Evolutionary conservation across 441 rosid species (phyloP), one percentile per base, ranked within the genome.

Genomic region (Populus trichocarpa): DNA sequence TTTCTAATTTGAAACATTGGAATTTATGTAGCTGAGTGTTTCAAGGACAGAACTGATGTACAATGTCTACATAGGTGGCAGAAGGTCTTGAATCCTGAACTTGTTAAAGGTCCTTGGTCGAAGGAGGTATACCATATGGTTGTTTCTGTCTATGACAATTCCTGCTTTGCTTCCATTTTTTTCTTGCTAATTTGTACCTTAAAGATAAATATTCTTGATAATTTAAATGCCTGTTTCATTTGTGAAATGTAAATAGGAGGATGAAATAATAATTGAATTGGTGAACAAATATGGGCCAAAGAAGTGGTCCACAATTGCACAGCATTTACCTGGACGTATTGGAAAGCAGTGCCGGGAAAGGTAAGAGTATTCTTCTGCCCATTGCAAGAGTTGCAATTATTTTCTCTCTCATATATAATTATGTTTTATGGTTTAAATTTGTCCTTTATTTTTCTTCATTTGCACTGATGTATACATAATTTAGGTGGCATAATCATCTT

Each of bases 51-150:
- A 78, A 96, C 99, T 57, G 99, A 96, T 86, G 99, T 96, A 73
- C 99, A 96, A 81, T 96, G 99, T 89, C 90, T 96, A 50, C 99
- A 96, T 87, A 90, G 99, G 85, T 96, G 99, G 99, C 99, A 96
- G 89, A 96, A 96, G 88, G 99, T 96, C 82, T 88, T 96, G 83
- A 92, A 94, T 84, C 99, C 99, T 46, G 99, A 96, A 80, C 96
- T 96, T 75, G 95, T 96, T 67, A 94, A 96, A 91, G 99, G 98
- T 23, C 99, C 99, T 18, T 96, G 99, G 99, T 94, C 99, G 20
- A 96, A 94, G 85, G 98, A 94, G 99, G 99, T 96, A 77, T 71
- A 38, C 33, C 61, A 30, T 74, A 18, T 81, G 35, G 53, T 78
- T 78, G 63, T 65, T 77, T 59, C 65, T 70, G 46, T 74, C 46